Evolutionary conservation across 331 rosid species (phyloP).

Genomic region (Rhamnella rubrinervis): DNA sequence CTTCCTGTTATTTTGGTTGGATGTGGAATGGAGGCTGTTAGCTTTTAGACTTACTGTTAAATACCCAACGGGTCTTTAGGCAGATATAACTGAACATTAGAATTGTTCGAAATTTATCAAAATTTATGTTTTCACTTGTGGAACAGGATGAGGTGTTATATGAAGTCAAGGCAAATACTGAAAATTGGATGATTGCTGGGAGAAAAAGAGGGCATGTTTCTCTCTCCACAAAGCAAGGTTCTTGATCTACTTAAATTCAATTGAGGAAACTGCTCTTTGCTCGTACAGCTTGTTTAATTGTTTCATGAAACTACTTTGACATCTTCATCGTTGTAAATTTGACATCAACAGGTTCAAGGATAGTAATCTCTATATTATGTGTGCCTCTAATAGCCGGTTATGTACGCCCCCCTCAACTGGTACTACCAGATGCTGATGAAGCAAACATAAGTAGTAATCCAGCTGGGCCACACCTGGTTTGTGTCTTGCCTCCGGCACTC

Average conservation of each 20-base stretch:
- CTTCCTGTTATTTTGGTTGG: not conserved
- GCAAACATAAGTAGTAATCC: conserved; percentile 83
- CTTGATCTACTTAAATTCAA: conserved; percentile 3
- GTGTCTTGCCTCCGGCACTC: conserved; percentile 88
- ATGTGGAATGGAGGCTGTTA: conserved; percentile 3
- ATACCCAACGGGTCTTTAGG: conserved; percentile 13
- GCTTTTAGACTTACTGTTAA: not conserved
- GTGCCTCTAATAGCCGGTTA: conserved; percentile 92
- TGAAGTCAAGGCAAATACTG: conserved; percentile 78
- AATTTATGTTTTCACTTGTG: conserved; percentile 16
- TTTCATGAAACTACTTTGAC: conserved; percentile 8
- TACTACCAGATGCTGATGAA: conserved; percentile 75
- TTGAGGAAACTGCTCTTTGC: conserved; percentile 6
- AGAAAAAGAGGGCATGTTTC: conserved; percentile 92
- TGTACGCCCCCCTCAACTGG: conserved; percentile 87
- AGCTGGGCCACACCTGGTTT: conserved; percentile 90
- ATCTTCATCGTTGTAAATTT: conserved; percentile 22
- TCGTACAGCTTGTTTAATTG: conserved; percentile 1
- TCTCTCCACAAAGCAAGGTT: conserved; percentile 79
- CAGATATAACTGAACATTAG: conserved; percentile 2
- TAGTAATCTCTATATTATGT: conserved; percentile 75
- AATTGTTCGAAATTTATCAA: not conserved
- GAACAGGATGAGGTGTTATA: conserved; percentile 79
- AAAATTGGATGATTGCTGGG: conserved; percentile 98
- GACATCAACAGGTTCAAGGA: conserved; percentile 71